phyloP scores from a whole-genome alignment of 768 basidiomycete genomes.

The Pluteus cervinus region DNA sequence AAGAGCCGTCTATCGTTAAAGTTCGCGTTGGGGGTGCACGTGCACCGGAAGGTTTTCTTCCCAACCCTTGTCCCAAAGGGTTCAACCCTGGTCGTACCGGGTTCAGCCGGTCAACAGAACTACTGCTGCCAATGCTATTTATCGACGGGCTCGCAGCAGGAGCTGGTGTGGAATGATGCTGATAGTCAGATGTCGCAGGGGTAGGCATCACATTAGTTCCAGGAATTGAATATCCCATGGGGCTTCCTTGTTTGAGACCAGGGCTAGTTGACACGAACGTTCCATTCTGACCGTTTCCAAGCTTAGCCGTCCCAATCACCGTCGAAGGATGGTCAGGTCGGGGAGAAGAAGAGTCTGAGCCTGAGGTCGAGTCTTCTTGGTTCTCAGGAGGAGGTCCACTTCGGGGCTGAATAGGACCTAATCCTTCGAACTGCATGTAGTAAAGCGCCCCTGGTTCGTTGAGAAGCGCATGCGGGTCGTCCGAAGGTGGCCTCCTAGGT shows the following conservation, averaged over 20 bases:
- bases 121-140: slow-evolving; percentile 10
- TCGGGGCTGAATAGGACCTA: slow-evolving; percentile 5
- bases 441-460: slow-evolving; percentile 63
- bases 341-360: too few relatives aligned
- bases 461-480: slow-evolving; percentile 6
- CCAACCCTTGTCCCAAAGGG: slow-evolving; percentile 34
- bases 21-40: slow-evolving; percentile 74
- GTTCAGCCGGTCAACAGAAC: slow-evolving; percentile 22
- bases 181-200: slow-evolving; percentile 13
- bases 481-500: not conserved
- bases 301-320: too few relatives aligned
- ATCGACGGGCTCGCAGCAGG: slow-evolving; percentile 5
- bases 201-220: too few relatives aligned
- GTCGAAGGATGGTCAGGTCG: too few relatives aligned
- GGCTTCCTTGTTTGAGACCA: too few relatives aligned
- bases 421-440: slow-evolving; percentile 46
- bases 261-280: too few relatives aligned
- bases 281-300: too few relatives aligned
- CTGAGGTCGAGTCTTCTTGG: slow-evolving; percentile 27
- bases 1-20: slow-evolving; percentile 5
- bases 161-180: slow-evolving; percentile 7
- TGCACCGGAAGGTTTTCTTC: slow-evolving; percentile 80
- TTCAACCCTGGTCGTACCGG: too few relatives aligned
- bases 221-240: too few relatives aligned
- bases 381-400: slow-evolving; percentile 12